Conservation (phyloP, 768 basidiomycete genomes). For the Pleurotus pulmonarius region DNA sequence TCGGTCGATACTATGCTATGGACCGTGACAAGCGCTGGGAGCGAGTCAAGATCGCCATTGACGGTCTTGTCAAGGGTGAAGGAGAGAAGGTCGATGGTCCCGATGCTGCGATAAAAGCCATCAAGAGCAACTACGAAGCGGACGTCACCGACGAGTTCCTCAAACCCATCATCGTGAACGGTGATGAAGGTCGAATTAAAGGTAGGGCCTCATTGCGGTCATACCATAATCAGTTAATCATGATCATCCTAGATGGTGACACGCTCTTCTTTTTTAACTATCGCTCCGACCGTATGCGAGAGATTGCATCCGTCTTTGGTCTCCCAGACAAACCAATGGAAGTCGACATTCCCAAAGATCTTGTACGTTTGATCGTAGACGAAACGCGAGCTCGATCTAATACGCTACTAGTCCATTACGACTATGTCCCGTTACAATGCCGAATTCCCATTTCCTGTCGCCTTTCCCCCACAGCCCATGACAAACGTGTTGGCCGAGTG, state of each 20-base stretch:
- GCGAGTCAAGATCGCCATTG: conserved; percentile 84
- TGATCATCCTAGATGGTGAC: conserved; percentile 56
- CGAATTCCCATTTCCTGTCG: conserved; percentile 85
- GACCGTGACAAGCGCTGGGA: conserved; percentile 98
- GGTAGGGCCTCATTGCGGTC: conserved; percentile 37
- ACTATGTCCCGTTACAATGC: conserved; percentile 94
- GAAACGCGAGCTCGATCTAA: neutral
- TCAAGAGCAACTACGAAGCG: conserved; percentile 76
- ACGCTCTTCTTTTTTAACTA: conserved; percentile 98
- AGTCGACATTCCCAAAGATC: conserved; percentile 71
- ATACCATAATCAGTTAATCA: neutral
- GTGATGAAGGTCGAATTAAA: conserved; percentile 75
- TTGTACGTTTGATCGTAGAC: conserved; percentile 44
- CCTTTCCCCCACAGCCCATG: conserved; percentile 94
- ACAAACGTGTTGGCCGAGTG: conserved; percentile 93
- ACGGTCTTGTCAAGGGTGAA: conserved; percentile 76
- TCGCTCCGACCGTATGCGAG: conserved; percentile 93
- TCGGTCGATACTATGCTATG: conserved; percentile 96
- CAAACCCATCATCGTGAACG: conserved; percentile 89
- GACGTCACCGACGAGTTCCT: conserved; percentile 94
- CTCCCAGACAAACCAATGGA: conserved; percentile 82
- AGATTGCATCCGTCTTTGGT: conserved; percentile 81
- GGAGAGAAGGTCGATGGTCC: conserved; percentile 45
- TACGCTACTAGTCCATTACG: conserved; percentile 60
- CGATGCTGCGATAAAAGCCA: conserved; percentile 58